Conservation (phyloP, 2,329 filamentous ascomycete genomes). For the Fusarium sp. region DNA sequence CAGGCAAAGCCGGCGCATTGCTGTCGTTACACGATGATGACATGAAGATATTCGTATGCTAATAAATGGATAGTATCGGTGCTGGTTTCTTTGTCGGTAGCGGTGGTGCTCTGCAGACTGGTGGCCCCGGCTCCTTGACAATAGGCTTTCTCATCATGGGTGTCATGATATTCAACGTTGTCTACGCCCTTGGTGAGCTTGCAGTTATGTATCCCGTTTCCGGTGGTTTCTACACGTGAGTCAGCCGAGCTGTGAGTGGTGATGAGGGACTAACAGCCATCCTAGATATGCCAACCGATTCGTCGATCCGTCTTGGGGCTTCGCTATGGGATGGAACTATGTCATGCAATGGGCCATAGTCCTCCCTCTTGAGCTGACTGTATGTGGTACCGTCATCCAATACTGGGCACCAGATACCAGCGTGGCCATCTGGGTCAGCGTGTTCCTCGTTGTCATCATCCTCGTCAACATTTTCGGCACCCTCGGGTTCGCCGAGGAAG, state of each 20-base stretch:
- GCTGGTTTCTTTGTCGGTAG: constrained; percentile 71
- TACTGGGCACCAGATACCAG: constrained; percentile 59
- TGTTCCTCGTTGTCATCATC: constrained; percentile 61
- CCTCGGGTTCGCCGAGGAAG: constrained; percentile 65
- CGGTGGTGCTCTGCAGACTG: constrained; percentile 52
- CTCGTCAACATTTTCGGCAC: constrained; percentile 66
- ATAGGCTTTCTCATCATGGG: constrained; percentile 65
- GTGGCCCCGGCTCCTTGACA: constrained; percentile 52
- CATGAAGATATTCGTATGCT: not conserved
- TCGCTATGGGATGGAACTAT: constrained; percentile 59
- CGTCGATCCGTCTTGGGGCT: constrained; percentile 61
- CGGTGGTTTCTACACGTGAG: constrained; percentile 63
- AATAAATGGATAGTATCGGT: constrained; percentile 53
- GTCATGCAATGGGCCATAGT: constrained; percentile 58
- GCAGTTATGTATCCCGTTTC: constrained; percentile 54
- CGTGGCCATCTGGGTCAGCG: constrained; percentile 62
- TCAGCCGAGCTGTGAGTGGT: not conserved
- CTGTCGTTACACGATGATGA: constrained; percentile 1
- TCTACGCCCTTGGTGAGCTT: constrained; percentile 68
- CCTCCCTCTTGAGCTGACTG: constrained; percentile 58
- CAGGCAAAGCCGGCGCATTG: constrained; percentile 13
- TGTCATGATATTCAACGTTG: constrained; percentile 68
- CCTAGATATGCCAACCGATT: constrained; percentile 61
- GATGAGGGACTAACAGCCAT: not conserved
- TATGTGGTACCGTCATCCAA: constrained; percentile 58